phyloP scores from a whole-genome alignment of 148 eudicot genomes.

The Agrostemma githago region DNA sequence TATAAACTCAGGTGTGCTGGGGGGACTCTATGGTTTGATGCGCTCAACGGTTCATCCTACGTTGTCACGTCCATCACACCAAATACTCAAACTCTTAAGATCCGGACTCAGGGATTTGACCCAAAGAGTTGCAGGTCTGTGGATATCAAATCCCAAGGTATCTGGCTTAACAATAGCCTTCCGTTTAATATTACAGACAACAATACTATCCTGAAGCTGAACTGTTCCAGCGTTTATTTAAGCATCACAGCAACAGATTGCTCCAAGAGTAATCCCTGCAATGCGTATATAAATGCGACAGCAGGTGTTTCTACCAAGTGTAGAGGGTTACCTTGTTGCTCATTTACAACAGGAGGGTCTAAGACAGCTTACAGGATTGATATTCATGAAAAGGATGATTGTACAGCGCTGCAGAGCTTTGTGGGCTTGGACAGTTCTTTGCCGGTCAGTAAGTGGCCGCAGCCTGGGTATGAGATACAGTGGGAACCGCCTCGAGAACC shows the following conservation, averaged over 20 bases:
- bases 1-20: constrained; percentile 43
- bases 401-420: constrained; percentile 44
- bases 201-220: constrained; percentile 38
- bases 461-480: constrained; percentile 45
- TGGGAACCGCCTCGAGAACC: constrained; percentile 45
- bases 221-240: constrained; percentile 32
- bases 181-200: constrained; percentile 46
- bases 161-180: constrained; percentile 26
- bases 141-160: constrained; percentile 20
- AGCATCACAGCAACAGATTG: constrained; percentile 43
- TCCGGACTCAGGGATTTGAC: constrained; percentile 15
- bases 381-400: constrained; percentile 26
- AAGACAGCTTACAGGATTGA: constrained; percentile 39
- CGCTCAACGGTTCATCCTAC: constrained; percentile 36
- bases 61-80: constrained; percentile 35
- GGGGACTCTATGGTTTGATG: constrained; percentile 35
- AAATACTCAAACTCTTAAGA: background rate
- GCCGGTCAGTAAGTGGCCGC: constrained; percentile 45
- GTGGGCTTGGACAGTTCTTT: constrained; percentile 30
- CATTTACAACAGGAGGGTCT: constrained; percentile 52
- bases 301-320: constrained; percentile 24
- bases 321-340: constrained; percentile 21
- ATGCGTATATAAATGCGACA: constrained; percentile 25
- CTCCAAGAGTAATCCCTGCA: constrained; percentile 27
- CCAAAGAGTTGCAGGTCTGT: constrained; percentile 3